These are phyloP conservation scores for Candida germanica DNA, from an alignment of 805 yeast species.

Conservation along the genomic window DNA sequence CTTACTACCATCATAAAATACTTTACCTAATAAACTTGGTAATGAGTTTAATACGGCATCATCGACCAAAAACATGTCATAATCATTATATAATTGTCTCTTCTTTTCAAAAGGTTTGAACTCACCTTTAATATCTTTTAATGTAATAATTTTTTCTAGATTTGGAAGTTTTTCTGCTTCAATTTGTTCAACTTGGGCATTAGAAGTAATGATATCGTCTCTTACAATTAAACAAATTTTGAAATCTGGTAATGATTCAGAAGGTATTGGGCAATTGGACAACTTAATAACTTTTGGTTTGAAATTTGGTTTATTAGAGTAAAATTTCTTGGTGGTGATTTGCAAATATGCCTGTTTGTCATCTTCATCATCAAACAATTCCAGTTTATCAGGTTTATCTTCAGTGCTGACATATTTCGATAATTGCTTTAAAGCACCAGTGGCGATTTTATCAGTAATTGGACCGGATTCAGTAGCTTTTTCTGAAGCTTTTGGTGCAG, in stretches of 20 bases:
- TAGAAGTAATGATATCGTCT: constrained; percentile 49
- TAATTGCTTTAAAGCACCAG: constrained; percentile 63
- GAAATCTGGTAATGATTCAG: constrained; percentile 37
- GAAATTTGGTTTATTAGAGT: constrained; percentile 55
- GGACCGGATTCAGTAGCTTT: constrained; percentile 3
- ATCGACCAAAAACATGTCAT: constrained; percentile 80
- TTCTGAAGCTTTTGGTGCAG: neutral
- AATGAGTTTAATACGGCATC: constrained; percentile 74
- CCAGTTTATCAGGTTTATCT: constrained; percentile 30
- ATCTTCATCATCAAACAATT: constrained; percentile 50
- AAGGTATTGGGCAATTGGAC: constrained; percentile 42
- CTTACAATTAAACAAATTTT: constrained; percentile 66
- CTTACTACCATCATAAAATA: constrained; percentile 51
- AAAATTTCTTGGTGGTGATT: constrained; percentile 62
- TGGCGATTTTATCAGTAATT: constrained; percentile 21
- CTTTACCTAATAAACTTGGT: constrained; percentile 81
- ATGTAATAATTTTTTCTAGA: constrained; percentile 58
- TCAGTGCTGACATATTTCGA: constrained; percentile 49
- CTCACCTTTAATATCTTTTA: constrained; percentile 73
- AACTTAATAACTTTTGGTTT: constrained; percentile 52
- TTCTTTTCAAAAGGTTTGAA: constrained; percentile 88
- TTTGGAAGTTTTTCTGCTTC: constrained; percentile 47
- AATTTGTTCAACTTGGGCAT: constrained; percentile 42
- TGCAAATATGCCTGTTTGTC: constrained; percentile 56
- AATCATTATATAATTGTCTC: constrained; percentile 65